Percentiles rank a stretch among this genome's conserved stretches.
Conservation (phyloP, 1,284 basidiomycete genomes). For the Serendipita sp. region DNA sequence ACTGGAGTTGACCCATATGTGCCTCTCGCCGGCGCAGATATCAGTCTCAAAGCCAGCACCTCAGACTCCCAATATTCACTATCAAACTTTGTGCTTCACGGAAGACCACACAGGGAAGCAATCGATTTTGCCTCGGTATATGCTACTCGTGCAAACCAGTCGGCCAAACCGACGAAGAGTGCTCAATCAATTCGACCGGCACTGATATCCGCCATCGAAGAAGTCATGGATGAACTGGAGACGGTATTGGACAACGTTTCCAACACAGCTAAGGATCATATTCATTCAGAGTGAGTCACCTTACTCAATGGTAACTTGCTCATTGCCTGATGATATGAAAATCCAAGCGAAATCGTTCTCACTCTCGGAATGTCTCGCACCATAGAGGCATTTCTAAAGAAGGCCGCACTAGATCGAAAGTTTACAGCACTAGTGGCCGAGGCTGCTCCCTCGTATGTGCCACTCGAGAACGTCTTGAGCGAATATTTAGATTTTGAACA, state of each 20-base stretch:
- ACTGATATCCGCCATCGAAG: constrained; percentile 82
- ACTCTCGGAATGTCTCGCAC: constrained; percentile 91
- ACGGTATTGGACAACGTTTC: constrained; percentile 91
- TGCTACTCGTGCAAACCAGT: background rate
- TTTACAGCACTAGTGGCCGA: constrained; percentile 96
- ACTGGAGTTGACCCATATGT: background rate
- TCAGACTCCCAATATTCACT: constrained; percentile 1
- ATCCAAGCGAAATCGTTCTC: constrained; percentile 77
- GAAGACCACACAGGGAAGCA: constrained; percentile 1
- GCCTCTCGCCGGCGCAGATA: background rate
- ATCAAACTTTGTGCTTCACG: constrained; percentile 5
- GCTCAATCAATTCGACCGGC: constrained; percentile 13
- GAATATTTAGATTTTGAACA: constrained; percentile 20
- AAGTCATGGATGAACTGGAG: constrained; percentile 90
- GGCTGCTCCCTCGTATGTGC: constrained; percentile 72
- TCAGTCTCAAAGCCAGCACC: background rate
- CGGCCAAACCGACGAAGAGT: background rate
- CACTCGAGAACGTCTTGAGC: background rate
- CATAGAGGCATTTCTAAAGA: constrained; percentile 85
- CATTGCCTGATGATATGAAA: constrained; percentile 5
- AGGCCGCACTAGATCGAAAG: constrained; percentile 80
- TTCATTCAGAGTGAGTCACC: constrained; percentile 77
- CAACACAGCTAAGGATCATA: constrained; percentile 89
- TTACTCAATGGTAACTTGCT: constrained; percentile 5
- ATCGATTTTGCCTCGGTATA: background rate